Evolutionary conservation across 768 basidiomycete species (phyloP).

Genomic region (Chalciporus piperatus): DNA sequence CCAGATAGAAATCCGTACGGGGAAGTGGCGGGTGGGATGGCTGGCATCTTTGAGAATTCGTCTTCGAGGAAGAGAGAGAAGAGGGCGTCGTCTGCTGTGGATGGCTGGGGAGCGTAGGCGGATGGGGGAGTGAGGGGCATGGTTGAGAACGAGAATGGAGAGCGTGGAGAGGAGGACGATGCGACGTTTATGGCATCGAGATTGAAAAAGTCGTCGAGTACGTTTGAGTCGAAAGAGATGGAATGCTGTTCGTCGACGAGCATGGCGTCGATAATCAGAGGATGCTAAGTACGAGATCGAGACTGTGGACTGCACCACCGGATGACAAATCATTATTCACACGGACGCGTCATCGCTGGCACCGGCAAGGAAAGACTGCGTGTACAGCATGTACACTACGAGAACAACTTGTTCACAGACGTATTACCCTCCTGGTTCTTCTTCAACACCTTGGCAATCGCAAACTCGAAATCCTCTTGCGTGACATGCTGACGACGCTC

Average conservation of each 20-base stretch:
- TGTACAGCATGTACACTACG: too few species aligned
- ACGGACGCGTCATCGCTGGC: constrained; percentile 1
- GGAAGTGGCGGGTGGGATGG: constrained; percentile 27
- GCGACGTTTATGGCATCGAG: constrained; percentile 50
- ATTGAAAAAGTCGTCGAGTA: constrained; percentile 64
- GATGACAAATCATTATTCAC: neutral
- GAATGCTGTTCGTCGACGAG: constrained; percentile 39
- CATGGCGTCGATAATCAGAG: constrained; percentile 27
- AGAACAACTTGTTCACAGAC: constrained; percentile 92
- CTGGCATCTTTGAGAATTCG: constrained; percentile 31
- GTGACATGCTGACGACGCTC: constrained; percentile 97
- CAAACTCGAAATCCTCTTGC: constrained; percentile 98
- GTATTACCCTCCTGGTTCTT: constrained; percentile 96
- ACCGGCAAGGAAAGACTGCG: too few species aligned
- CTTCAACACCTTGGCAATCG: constrained; percentile 95
- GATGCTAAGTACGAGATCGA: too few species aligned
- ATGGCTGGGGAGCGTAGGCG: constrained; percentile 33
- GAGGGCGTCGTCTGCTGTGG: constrained; percentile 30
- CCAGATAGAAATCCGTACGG: constrained; percentile 40
- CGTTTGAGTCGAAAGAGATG: constrained; percentile 22
- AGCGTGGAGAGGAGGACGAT: constrained; percentile 44
- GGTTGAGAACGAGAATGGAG: constrained; percentile 29
- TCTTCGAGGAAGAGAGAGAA: constrained; percentile 50
- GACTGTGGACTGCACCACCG: too few species aligned
- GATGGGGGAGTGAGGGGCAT: constrained; percentile 46